phyloP scores from a whole-genome alignment of 495 filamentous ascomycete species.

The Xylaria cubensis region DNA sequence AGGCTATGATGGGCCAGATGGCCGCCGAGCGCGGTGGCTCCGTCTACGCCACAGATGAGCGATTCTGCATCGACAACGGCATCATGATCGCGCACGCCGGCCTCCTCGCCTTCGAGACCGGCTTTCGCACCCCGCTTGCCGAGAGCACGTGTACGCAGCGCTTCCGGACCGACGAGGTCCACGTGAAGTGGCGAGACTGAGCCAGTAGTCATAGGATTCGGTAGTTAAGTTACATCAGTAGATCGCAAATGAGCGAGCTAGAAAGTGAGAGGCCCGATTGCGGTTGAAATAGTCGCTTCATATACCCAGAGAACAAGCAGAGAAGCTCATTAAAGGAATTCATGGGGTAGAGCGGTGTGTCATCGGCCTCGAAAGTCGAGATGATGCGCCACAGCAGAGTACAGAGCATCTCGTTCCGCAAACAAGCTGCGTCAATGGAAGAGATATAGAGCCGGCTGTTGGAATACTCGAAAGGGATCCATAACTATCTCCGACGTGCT shows the following conservation, averaged over 20 bases:
- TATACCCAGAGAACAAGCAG: neutral
- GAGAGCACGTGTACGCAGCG: slow-evolving; percentile 92
- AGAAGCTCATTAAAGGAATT: neutral
- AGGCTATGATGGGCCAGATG: slow-evolving; percentile 99
- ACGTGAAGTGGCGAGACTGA: slow-evolving; percentile 86
- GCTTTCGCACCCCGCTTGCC: slow-evolving; percentile 75
- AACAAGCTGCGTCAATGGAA: neutral
- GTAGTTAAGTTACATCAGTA: neutral
- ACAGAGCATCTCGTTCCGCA: neutral
- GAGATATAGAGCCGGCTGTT: neutral
- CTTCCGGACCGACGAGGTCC: slow-evolving; percentile 94
- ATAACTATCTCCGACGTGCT: neutral
- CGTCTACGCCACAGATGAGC: slow-evolving; percentile 93
- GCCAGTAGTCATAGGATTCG: neutral
- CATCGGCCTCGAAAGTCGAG: neutral
- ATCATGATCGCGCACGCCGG: slow-evolving; percentile 99
- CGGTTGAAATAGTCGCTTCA: neutral
- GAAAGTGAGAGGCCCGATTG: neutral
- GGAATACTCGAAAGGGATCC: too few relatives aligned
- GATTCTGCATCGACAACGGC: slow-evolving; percentile 98
- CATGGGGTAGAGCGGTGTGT: neutral
- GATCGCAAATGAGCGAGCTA: slow-evolving; percentile 14
- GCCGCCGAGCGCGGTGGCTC: slow-evolving; percentile 86
- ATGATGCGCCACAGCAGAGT: neutral
- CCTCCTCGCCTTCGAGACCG: slow-evolving; percentile 79